Evolutionary conservation across 1,284 basidiomycete species (phyloP).

Genomic region (Melampsora americana): DNA sequence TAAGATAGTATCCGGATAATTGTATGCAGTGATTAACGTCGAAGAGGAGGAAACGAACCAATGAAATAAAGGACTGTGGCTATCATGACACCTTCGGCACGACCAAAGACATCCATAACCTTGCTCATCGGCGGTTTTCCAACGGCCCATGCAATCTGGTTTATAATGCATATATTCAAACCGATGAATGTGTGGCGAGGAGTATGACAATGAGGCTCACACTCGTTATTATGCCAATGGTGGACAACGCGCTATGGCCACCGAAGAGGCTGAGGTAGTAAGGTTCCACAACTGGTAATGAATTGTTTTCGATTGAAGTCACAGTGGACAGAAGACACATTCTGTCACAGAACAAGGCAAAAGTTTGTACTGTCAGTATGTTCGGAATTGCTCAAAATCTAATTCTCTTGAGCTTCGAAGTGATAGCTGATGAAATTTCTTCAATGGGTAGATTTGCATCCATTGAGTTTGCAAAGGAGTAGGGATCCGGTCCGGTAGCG

Average conservation of each 20-base stretch:
- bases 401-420: too few species aligned
- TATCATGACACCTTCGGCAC: constrained; percentile 51
- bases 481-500: too few species aligned
- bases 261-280: constrained; percentile 51
- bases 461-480: too few species aligned
- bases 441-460: too few species aligned
- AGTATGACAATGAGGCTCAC: constrained; percentile 35
- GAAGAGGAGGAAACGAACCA: constrained; percentile 30
- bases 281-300: constrained; percentile 51
- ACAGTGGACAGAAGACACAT: constrained; percentile 49
- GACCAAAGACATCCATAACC: constrained; percentile 52
- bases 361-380: background rate
- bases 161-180: background rate
- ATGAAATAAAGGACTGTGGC: constrained; percentile 49
- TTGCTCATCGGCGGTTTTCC: constrained; percentile 52
- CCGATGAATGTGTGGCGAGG: background rate
- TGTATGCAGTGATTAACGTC: background rate
- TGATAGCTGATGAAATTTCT: too few species aligned
- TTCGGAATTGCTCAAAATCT: too few species aligned
- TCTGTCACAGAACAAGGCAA: constrained; percentile 13
- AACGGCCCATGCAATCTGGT: constrained; percentile 50
- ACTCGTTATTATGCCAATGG: constrained; percentile 50
- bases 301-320: constrained; percentile 50
- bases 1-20: background rate
- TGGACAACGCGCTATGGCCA: constrained; percentile 49